Percentiles rank a stretch among this genome's conserved stretches.
These are phyloP conservation scores for Xylaria sp. DNA, from an alignment of 2,329 filamentous ascomycete species.

Conservation along the genomic window DNA sequence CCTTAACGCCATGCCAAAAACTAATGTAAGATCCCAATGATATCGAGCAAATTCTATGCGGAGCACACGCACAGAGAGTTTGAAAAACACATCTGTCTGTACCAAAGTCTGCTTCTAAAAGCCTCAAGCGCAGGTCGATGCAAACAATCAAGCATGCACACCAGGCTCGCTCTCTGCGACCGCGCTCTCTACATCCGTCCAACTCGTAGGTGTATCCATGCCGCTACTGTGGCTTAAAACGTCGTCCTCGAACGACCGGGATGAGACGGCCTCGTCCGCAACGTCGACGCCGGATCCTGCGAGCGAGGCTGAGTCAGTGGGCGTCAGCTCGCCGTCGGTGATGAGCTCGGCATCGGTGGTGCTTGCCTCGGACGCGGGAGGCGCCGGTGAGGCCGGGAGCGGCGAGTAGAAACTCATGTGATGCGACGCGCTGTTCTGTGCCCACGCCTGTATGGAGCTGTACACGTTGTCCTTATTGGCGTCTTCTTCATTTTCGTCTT, in stretches of 20 bases:
- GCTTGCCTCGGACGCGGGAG: constrained; percentile 58
- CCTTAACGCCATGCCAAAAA: constrained; percentile 27
- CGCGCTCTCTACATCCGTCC: constrained; percentile 73
- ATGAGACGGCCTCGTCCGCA: constrained; percentile 55
- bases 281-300: constrained; percentile 62
- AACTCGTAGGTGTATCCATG: constrained; percentile 69
- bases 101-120: background rate
- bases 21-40: background rate
- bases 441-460: constrained; percentile 73
- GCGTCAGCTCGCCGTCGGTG: constrained; percentile 66
- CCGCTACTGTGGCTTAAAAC: constrained; percentile 70
- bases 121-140: background rate
- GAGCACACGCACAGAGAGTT: background rate
- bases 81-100: background rate
- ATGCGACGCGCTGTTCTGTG: constrained; percentile 63
- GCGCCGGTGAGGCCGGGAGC: constrained; percentile 62
- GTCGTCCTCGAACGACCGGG: constrained; percentile 55
- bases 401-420: constrained; percentile 69
- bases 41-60: background rate
- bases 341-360: constrained; percentile 52
- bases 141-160: constrained; percentile 48
- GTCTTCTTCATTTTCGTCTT: constrained; percentile 2
- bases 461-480: constrained; percentile 55
- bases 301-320: constrained; percentile 67
- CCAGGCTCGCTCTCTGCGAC: constrained; percentile 65